A percentile compares a stretch with the other conserved stretches of the same genome.
phyloP scores from a whole-genome alignment of 306 rosid genomes.

The Nissolia schottii region DNA sequence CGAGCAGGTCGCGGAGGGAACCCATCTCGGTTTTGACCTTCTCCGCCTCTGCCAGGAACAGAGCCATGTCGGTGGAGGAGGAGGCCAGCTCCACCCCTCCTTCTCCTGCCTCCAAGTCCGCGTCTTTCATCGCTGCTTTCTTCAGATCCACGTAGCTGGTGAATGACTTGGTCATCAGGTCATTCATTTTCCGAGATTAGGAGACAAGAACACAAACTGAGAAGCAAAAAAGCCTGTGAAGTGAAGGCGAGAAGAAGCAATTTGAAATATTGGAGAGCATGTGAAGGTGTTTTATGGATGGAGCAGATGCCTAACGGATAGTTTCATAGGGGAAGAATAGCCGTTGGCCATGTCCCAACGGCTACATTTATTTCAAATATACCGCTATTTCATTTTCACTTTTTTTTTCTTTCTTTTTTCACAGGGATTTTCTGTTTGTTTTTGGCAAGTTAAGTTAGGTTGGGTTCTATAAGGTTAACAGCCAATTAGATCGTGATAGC shows the following conservation, averaged over 20 bases:
- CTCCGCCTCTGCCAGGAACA: slow-evolving; percentile 76
- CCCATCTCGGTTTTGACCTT: slow-evolving; percentile 66
- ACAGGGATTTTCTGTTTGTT: no score
- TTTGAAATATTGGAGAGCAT: neutral
- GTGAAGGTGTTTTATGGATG: slow-evolving; percentile 2
- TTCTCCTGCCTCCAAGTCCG: slow-evolving; percentile 67
- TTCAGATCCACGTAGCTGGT: slow-evolving; percentile 74
- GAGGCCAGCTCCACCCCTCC: slow-evolving; percentile 38
- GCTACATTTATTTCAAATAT: neutral
- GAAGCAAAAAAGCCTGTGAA: neutral
- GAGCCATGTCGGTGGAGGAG: slow-evolving; percentile 49
- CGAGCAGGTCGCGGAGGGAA: slow-evolving; percentile 40
- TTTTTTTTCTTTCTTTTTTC: no score
- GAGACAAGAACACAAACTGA: neutral
- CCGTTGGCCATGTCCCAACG: neutral
- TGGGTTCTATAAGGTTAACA: no score
- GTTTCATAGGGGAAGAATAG: neutral
- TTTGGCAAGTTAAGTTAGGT: no score
- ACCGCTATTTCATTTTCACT: no score
- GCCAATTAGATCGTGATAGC: no score
- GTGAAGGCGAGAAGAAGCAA: neutral
- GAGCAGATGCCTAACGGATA: neutral
- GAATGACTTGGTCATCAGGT: slow-evolving; percentile 87
- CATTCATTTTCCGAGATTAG: slow-evolving; percentile 50
- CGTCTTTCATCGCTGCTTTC: slow-evolving; percentile 74